Base-by-base conservation (phyloP, 108 stramenopile genomes). In the Nitzschia putrida region DNA sequence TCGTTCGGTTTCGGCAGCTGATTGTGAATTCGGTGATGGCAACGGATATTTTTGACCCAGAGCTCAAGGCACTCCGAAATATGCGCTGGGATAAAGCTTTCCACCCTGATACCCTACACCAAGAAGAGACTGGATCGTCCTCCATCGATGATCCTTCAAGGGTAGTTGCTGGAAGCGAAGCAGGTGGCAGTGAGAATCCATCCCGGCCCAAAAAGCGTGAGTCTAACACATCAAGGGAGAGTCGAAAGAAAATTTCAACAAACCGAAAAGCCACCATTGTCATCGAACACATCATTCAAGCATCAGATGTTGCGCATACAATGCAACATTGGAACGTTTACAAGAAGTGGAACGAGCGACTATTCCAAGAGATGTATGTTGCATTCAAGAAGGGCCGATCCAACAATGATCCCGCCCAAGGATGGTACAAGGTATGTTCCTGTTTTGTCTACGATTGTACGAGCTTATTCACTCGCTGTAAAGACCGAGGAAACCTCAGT, bases 271-370 rank as follows among this genome's bases (percentile, higher is more conserved):
- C 78, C n/a, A 80, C 72, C 11, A 81, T 72, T n/a, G 68, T 83
- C 7, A 20, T 85, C 51, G 83, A 84, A 41, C 83, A 81, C 22
- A 54, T 84, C 61, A 74, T 84, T 45, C 61, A 65, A 53, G 83
- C 74, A 3, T 80, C 83, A 2, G 83, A 84, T 64, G 80, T 84
- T 26, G 73, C 76, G 7, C 72, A 80, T 14, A 37, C 77, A 23
- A 55, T 84, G 44, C 83, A 55, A 5, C 54, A 55, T 23, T 55
- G 54, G 54, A 21, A 55, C 9, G 22, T 55, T 5, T 55, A 55
- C 23, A 21, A 24, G 25, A 24, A 24, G 9, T 13, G 54, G 21
- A 55, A 18, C 54, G 49, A 50, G 64, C 63, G 68, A 5, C 53
- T 80, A 8, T 80, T 72, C 71, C 66, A 56, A 13, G 82, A 83